These are phyloP conservation scores for Kwoniella sp. DNA, from an alignment of 768 basidiomycete genomes.

Conservation along the genomic window DNA sequence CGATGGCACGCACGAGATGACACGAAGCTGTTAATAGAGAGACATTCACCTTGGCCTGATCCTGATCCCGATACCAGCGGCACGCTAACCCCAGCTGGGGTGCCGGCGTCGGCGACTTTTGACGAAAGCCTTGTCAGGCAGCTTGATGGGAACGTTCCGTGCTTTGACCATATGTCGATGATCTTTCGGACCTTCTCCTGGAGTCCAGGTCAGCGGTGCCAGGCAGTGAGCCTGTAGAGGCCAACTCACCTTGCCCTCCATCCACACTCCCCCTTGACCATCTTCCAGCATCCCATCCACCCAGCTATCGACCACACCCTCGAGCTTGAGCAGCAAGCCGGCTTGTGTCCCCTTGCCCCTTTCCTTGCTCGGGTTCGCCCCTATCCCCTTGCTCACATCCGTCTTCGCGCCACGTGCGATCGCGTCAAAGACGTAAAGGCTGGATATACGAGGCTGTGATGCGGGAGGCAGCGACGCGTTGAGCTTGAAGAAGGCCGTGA, in stretches of 20 bases:
- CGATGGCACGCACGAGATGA: no score
- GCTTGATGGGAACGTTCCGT: constrained; percentile 75
- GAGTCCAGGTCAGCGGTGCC: constrained; percentile 4
- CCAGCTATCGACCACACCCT: constrained; percentile 82
- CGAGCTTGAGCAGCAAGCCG: constrained; percentile 73
- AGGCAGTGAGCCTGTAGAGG: neutral
- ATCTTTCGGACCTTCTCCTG: constrained; percentile 98
- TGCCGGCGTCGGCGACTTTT: constrained; percentile 13
- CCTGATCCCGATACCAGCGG: constrained; percentile 1
- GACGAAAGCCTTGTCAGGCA: constrained; percentile 63
- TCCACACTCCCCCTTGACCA: constrained; percentile 51
- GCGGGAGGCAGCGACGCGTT: constrained; percentile 70
- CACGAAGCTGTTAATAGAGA: no score
- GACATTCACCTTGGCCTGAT: constrained; percentile 20
- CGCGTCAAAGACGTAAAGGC: constrained; percentile 91
- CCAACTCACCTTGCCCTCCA: constrained; percentile 80
- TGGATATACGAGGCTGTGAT: constrained; percentile 64
- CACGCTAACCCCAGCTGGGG: constrained; percentile 21
- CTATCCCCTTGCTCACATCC: constrained; percentile 62
- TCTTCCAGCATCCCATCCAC: constrained; percentile 75
- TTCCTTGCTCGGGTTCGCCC: constrained; percentile 57
- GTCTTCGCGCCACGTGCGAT: constrained; percentile 75
- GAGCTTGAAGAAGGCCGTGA: constrained; percentile 80
- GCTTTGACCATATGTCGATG: constrained; percentile 94
- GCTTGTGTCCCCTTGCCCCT: constrained; percentile 20